phyloP scores from a whole-genome alignment of 2,329 filamentous ascomycete species.

The Coniochaeta hoffmannii region DNA sequence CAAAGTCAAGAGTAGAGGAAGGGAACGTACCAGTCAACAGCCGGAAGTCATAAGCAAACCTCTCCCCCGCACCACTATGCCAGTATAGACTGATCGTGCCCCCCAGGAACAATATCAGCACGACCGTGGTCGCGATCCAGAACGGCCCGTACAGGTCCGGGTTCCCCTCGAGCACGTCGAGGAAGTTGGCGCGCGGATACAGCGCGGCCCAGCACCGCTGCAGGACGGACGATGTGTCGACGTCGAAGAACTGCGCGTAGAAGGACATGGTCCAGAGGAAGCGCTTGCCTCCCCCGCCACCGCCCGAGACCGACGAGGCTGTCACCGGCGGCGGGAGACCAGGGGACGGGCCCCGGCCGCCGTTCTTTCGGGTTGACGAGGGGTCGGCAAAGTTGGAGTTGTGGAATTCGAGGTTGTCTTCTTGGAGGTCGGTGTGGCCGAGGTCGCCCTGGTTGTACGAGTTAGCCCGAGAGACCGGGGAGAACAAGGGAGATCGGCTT shows the following conservation, averaged over 20 bases:
- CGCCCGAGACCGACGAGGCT: slow-evolving; percentile 32
- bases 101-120: slow-evolving; percentile 89
- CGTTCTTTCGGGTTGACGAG: slow-evolving; percentile 40
- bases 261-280: slow-evolving; percentile 89
- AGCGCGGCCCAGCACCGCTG: slow-evolving; percentile 82
- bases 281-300: slow-evolving; percentile 62
- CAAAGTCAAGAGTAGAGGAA: slow-evolving; percentile 3
- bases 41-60: slow-evolving; percentile 87
- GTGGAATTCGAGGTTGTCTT: slow-evolving; percentile 99
- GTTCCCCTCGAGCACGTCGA: slow-evolving; percentile 94
- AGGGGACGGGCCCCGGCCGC: slow-evolving; percentile 29
- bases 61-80: slow-evolving; percentile 37
- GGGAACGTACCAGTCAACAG: slow-evolving; percentile 64
- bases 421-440: slow-evolving; percentile 95
- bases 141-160: slow-evolving; percentile 95
- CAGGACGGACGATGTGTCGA: slow-evolving; percentile 86
- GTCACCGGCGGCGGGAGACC: slow-evolving; percentile 51
- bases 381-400: slow-evolving; percentile 73
- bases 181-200: slow-evolving; percentile 87
- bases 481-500: not conserved
- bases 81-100: slow-evolving; percentile 77
- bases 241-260: slow-evolving; percentile 98
- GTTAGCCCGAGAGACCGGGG: not conserved
- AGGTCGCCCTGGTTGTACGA: slow-evolving; percentile 70
- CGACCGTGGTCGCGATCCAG: slow-evolving; percentile 97